Conservation (phyloP, 495 filamentous ascomycete species). For the Trichoderma orchidacearum region DNA sequence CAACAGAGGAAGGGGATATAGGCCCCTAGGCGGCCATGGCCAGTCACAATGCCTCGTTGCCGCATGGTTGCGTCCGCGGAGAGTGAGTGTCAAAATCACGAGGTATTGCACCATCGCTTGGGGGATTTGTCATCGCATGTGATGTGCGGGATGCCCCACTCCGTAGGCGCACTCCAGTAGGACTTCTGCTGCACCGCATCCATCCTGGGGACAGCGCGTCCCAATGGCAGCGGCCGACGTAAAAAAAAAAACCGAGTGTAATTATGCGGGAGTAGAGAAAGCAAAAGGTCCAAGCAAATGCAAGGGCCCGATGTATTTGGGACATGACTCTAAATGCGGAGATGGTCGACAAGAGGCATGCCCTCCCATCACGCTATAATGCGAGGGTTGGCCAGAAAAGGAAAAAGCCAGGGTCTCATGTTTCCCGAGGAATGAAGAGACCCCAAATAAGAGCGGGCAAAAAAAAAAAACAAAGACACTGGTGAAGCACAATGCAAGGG, state of each 20-base stretch:
- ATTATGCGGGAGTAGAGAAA: background rate
- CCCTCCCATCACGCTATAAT: background rate
- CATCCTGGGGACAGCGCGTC: slow-evolving; percentile 11
- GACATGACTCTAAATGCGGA: slow-evolving; percentile 2
- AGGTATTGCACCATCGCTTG: slow-evolving; percentile 24
- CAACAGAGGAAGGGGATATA: background rate
- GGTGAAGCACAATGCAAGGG: background rate
- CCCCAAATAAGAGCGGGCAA: background rate
- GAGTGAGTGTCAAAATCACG: slow-evolving; percentile 16
- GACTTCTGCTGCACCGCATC: slow-evolving; percentile 10
- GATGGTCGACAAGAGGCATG: background rate
- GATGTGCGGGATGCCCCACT: background rate
- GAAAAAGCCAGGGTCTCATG: slow-evolving; percentile 2
- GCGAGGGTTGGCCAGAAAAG: background rate
- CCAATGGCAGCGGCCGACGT: slow-evolving; percentile 7
- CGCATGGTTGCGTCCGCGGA: background rate
- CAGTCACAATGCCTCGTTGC: background rate
- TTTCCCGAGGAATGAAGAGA: background rate
- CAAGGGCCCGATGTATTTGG: background rate
- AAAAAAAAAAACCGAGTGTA: background rate
- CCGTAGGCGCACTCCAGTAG: background rate
- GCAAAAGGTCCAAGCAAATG: slow-evolving; percentile 1
- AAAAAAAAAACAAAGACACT: background rate
- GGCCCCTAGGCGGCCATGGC: background rate
- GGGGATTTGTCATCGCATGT: slow-evolving; percentile 16